These are phyloP conservation scores for Trichoderma pleuroti DNA, from an alignment of 2,329 filamentous ascomycete species.

Conservation along the genomic window DNA sequence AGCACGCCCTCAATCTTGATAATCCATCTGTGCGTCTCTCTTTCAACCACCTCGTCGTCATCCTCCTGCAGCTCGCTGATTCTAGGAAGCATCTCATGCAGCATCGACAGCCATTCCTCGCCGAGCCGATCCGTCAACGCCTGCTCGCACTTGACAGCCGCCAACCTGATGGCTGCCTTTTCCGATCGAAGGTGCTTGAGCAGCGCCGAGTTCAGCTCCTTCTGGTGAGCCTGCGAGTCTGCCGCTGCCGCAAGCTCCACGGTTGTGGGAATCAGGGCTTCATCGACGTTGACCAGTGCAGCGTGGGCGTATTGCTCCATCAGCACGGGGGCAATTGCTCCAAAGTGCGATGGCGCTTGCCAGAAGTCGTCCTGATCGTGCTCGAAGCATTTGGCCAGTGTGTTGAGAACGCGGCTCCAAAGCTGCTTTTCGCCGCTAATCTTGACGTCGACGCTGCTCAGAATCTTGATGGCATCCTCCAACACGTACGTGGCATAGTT, in stretches of 20 bases:
- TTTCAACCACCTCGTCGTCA: slow-evolving; percentile 89
- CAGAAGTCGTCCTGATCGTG: slow-evolving; percentile 95
- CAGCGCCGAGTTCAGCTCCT: slow-evolving; percentile 76
- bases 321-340: slow-evolving; percentile 65
- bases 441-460: slow-evolving; percentile 51
- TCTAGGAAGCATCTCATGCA: slow-evolving; percentile 94
- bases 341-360: slow-evolving; percentile 87
- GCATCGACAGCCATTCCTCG: slow-evolving; percentile 86
- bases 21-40: slow-evolving; percentile 87
- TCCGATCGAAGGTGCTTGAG: slow-evolving; percentile 76
- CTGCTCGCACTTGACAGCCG: slow-evolving; percentile 78
- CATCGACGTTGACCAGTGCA: slow-evolving; percentile 39
- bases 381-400: slow-evolving; percentile 72
- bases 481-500: slow-evolving; percentile 83
- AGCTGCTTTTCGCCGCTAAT: slow-evolving; percentile 52
- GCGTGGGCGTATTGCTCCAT: slow-evolving; percentile 61
- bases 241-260: slow-evolving; percentile 76
- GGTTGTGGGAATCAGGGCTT: slow-evolving; percentile 67
- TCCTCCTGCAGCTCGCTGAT: slow-evolving; percentile 96
- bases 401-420: slow-evolving; percentile 66
- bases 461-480: slow-evolving; percentile 66
- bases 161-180: slow-evolving; percentile 67
- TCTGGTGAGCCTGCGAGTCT: slow-evolving; percentile 84
- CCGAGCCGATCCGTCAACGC: slow-evolving; percentile 74
- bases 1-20: slow-evolving; percentile 82